Percentiles rank a stretch among this genome's conserved stretches.
Evolutionary conservation across 2,329 filamentous ascomycete genomes (phyloP).

Genomic region (Diaporthe vaccinii): DNA sequence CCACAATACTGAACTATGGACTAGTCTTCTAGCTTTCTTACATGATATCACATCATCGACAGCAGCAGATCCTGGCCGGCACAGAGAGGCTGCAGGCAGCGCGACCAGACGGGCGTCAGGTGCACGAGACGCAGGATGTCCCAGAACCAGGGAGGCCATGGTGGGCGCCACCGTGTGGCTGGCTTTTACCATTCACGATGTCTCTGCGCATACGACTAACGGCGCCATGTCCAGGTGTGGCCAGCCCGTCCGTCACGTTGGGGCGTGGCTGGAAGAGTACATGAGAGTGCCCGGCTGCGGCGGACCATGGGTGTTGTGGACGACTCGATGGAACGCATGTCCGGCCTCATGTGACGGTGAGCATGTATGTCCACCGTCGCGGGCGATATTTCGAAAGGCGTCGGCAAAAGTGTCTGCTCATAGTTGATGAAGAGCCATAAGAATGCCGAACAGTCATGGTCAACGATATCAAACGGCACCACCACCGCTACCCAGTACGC

Average conservation of each 20-base stretch:
- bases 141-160: neutral
- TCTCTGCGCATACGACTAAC: slow-evolving; percentile 71
- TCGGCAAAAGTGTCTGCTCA: slow-evolving; percentile 82
- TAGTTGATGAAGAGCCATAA: slow-evolving; percentile 78
- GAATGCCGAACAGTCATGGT: slow-evolving; percentile 76
- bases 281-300: slow-evolving; percentile 74
- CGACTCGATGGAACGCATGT: slow-evolving; percentile 66
- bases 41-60: neutral
- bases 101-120: neutral
- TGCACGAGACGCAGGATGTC: neutral
- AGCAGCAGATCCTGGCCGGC: neutral
- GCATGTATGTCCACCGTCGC: slow-evolving; percentile 75
- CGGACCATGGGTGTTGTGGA: slow-evolving; percentile 73
- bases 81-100: slow-evolving; percentile 9
- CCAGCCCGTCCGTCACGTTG: neutral
- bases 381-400: slow-evolving; percentile 59
- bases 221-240: slow-evolving; percentile 59
- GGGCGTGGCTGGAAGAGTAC: slow-evolving; percentile 68
- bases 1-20: neutral
- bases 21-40: neutral
- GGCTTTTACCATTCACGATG: slow-evolving; percentile 58
- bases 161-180: neutral
- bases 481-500: slow-evolving; percentile 72
- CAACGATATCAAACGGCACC: slow-evolving; percentile 56
- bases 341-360: slow-evolving; percentile 58